A percentile compares a stretch with the other conserved stretches of the same genome.
Conservation (phyloP, 1,284 basidiomycete species). For the Porodaedalea pini region DNA sequence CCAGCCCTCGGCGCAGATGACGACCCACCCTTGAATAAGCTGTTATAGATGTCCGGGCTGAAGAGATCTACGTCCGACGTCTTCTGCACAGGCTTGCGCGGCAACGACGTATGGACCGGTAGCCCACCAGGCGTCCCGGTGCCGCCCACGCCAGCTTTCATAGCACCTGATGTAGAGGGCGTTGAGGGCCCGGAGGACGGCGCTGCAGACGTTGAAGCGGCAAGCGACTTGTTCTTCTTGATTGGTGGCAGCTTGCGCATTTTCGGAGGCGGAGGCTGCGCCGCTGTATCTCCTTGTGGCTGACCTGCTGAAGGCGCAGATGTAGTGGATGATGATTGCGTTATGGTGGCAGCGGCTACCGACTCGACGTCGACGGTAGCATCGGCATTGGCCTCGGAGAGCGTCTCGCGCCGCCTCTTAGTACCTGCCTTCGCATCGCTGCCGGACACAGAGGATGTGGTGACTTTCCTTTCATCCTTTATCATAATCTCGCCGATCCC, state of each 20-base stretch:
- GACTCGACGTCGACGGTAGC: conserved; percentile 2
- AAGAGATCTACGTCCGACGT: conserved; percentile 62
- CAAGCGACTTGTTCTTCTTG: conserved; percentile 59
- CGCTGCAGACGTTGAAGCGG: conserved; percentile 28
- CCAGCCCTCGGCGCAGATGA: conserved; percentile 53
- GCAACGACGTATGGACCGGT: conserved; percentile 25
- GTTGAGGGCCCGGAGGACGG: conserved; percentile 30
- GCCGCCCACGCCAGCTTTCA: conserved; percentile 16
- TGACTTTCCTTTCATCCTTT: conserved; percentile 40
- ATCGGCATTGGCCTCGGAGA: conserved; percentile 7
- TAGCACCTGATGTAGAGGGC: conserved; percentile 2
- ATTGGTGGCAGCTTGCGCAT: conserved; percentile 68
- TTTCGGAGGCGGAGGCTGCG: conserved; percentile 36
- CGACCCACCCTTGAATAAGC: conserved; percentile 63
- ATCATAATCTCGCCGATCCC: conserved; percentile 34
- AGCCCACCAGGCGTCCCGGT: conserved; percentile 24
- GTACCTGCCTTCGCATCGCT: conserved; percentile 8
- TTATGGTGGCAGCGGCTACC: background rate
- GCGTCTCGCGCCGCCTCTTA: conserved; percentile 14
- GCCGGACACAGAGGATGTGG: conserved; percentile 2
- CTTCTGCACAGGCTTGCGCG: conserved; percentile 37
- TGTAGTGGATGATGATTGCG: background rate
- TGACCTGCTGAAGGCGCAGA: conserved; percentile 12
- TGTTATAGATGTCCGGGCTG: conserved; percentile 57
- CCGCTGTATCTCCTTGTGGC: conserved; percentile 20